A percentile compares a stretch with the other conserved stretches of the same genome.
Evolutionary conservation across 2,329 filamentous ascomycete species (phyloP).

Genomic region (Cordyceps sp.): DNA sequence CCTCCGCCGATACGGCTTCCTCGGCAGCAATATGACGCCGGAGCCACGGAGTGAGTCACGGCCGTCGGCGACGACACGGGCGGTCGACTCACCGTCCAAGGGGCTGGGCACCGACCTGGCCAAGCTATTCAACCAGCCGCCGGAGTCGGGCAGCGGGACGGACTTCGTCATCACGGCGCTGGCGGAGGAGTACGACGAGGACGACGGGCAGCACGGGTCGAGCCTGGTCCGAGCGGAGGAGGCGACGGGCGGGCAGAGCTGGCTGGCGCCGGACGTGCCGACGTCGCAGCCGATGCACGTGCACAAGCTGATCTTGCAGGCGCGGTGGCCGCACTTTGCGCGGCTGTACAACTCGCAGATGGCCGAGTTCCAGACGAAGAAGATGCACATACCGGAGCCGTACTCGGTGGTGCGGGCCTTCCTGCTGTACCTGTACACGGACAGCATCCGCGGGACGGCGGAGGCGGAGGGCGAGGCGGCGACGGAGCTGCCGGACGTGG

Average conservation of each 20-base stretch:
- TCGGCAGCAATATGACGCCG: slow-evolving; percentile 57
- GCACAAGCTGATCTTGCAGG: slow-evolving; percentile 83
- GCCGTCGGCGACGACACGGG: slow-evolving; percentile 28
- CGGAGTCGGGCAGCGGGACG: slow-evolving; percentile 69
- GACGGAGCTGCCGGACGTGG: slow-evolving; percentile 66
- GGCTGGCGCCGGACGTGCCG: slow-evolving; percentile 42
- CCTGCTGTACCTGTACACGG: slow-evolving; percentile 90
- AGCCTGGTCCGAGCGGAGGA: slow-evolving; percentile 29
- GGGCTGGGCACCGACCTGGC: slow-evolving; percentile 74
- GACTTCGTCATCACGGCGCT: slow-evolving; percentile 88
- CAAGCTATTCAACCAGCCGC: slow-evolving; percentile 70
- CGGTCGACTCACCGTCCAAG: slow-evolving; percentile 38
- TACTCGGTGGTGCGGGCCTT: slow-evolving; percentile 91
- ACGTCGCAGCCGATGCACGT: slow-evolving; percentile 82
- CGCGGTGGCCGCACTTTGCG: slow-evolving; percentile 92
- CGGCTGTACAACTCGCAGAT: slow-evolving; percentile 87
- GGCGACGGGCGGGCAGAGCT: slow-evolving; percentile 27
- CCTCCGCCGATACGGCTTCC: slow-evolving; percentile 74
- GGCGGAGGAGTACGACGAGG: slow-evolving; percentile 56
- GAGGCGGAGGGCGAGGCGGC: slow-evolving; percentile 52
- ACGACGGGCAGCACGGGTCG: slow-evolving; percentile 38
- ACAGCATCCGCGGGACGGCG: slow-evolving; percentile 53
- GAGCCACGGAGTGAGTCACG: slow-evolving; percentile 34
- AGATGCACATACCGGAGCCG: slow-evolving; percentile 94
- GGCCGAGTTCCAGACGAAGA: slow-evolving; percentile 92